phyloP scores from a whole-genome alignment of 2,329 filamentous ascomycete genomes.

The Fusarium lateritium region DNA sequence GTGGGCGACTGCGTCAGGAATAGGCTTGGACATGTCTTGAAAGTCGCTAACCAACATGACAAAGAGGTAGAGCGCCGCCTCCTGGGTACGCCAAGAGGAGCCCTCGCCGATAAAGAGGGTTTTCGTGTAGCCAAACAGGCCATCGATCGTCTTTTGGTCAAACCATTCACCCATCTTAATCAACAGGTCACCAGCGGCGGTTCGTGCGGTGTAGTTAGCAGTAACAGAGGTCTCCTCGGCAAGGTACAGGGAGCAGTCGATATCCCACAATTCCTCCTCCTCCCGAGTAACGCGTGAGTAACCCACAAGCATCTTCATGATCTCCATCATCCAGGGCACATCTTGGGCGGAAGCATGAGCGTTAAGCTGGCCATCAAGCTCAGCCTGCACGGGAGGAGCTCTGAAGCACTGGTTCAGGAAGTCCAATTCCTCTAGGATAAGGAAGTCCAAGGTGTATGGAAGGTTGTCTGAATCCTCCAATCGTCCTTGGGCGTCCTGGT shows the following conservation, averaged over 20 bases:
- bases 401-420: constrained; percentile 93
- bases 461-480: constrained; percentile 91
- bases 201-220: constrained; percentile 95
- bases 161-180: constrained; percentile 96
- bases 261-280: constrained; percentile 95
- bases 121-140: constrained; percentile 82
- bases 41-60: constrained; percentile 89
- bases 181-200: constrained; percentile 90
- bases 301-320: constrained; percentile 86
- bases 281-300: constrained; percentile 94
- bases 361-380: constrained; percentile 85
- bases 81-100: constrained; percentile 74
- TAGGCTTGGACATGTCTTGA: constrained; percentile 79
- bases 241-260: constrained; percentile 95
- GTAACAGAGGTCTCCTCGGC: constrained; percentile 96
- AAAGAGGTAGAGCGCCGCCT: constrained; percentile 87
- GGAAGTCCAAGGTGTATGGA: constrained; percentile 94
- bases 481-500: constrained; percentile 86
- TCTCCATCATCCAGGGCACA: constrained; percentile 86
- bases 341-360: constrained; percentile 71
- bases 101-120: constrained; percentile 75
- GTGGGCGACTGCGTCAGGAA: constrained; percentile 78
- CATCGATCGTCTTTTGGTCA: constrained; percentile 80
- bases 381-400: constrained; percentile 88
- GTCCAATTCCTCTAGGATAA: constrained; percentile 94